phyloP scores from a whole-genome alignment of 805 yeast species.

The Lachancea quebecensis region DNA sequence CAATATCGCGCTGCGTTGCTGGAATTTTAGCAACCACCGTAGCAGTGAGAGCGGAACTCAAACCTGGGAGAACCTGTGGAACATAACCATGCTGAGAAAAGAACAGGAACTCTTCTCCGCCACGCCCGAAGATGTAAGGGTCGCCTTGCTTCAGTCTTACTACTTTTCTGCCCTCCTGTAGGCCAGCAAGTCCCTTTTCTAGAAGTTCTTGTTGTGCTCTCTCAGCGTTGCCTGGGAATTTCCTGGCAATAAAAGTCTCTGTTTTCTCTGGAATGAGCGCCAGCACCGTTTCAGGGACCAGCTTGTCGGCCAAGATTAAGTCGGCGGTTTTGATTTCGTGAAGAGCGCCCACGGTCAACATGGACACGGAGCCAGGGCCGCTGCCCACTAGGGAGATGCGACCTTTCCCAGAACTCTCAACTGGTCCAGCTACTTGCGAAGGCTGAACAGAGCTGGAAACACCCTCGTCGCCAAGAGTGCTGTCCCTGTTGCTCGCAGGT shows the following conservation, averaged over 20 bases:
- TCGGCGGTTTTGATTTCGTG: conserved; percentile 78
- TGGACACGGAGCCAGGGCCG: conserved; percentile 85
- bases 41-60: conserved; percentile 84
- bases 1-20: conserved; percentile 84
- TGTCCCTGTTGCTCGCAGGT: background rate
- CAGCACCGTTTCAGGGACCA: conserved; percentile 83
- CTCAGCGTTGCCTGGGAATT: conserved; percentile 96
- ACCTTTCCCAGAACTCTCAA: conserved; percentile 34
- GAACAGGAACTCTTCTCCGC: conserved; percentile 82
- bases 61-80: conserved; percentile 78
- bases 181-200: conserved; percentile 59
- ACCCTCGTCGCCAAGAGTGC: background rate
- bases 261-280: conserved; percentile 74
- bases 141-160: conserved; percentile 94
- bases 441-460: too few species aligned
- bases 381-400: conserved; percentile 80
- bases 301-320: conserved; percentile 77
- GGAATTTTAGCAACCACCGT: conserved; percentile 79
- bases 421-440: too few species aligned
- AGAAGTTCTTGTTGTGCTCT: conserved; percentile 82
- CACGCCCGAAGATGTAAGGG: conserved; percentile 93
- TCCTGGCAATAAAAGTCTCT: conserved; percentile 76
- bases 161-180: conserved; percentile 63
- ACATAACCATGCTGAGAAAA: conserved; percentile 60
- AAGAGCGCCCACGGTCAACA: conserved; percentile 79